A percentile compares a stretch with the other conserved stretches of the same genome.
Conservation (phyloP, 2,329 filamentous ascomycete species). For the Dactylellina haptotyla region DNA sequence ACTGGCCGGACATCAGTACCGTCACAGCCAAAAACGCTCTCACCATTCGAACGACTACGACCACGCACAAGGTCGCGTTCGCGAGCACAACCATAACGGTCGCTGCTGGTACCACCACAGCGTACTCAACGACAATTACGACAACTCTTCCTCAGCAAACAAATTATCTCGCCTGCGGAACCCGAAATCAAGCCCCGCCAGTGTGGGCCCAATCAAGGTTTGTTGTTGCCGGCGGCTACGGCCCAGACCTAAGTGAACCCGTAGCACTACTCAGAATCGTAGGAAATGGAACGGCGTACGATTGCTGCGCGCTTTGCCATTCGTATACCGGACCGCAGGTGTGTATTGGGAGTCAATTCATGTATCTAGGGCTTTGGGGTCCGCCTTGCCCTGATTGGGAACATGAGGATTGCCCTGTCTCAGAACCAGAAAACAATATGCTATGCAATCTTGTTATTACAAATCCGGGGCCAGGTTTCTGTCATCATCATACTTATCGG, state of each 20-base stretch:
- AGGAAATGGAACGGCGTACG: slow-evolving; percentile 11
- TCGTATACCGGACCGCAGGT: not conserved
- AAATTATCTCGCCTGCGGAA: not conserved
- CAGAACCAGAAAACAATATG: not conserved
- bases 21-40: slow-evolving; percentile 1
- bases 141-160: not conserved
- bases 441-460: slow-evolving; percentile 10
- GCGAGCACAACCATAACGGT: not conserved
- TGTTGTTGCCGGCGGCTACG: not conserved
- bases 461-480: not conserved
- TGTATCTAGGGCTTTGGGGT: not conserved
- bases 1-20: not conserved
- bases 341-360: slow-evolving; percentile 20
- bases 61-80: slow-evolving; percentile 4
- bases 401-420: not conserved
- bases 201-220: not conserved
- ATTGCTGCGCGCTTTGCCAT: slow-evolving; percentile 31
- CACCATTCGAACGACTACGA: not conserved
- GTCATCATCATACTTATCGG: not conserved
- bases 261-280: not conserved
- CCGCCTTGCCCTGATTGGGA: not conserved
- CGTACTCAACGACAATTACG: slow-evolving; percentile 6
- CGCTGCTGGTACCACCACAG: not conserved
- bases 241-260: not conserved
- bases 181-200: slow-evolving; percentile 4